phyloP scores from a whole-genome alignment of 352 stramenopile genomes.

The Blastocystis sp. region DNA sequence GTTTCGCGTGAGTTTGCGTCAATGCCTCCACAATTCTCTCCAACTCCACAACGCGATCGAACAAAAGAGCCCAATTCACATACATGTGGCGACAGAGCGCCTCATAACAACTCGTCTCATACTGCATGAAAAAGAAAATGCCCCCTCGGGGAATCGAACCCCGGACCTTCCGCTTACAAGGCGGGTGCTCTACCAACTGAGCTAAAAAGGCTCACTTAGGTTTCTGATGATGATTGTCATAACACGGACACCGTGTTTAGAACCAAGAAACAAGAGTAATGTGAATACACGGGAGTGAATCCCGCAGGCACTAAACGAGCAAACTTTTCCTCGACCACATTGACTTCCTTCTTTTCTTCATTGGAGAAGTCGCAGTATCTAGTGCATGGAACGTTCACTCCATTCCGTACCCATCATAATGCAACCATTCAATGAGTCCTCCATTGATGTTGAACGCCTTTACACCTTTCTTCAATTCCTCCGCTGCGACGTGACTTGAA shows the following conservation, averaged over 20 bases:
- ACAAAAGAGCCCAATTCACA: background rate
- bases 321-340: slow-evolving; percentile 24
- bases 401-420: background rate
- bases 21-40: background rate
- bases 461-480: slow-evolving; percentile 41
- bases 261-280: no score
- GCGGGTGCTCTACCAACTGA: slow-evolving; percentile 58
- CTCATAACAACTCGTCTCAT: background rate
- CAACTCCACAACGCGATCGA: background rate
- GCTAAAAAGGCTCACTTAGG: slow-evolving; percentile 49
- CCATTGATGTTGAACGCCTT: slow-evolving; percentile 50
- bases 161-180: slow-evolving; percentile 57
- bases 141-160: slow-evolving; percentile 56
- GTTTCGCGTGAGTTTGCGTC: background rate
- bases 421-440: slow-evolving; percentile 37
- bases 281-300: background rate
- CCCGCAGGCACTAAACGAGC: background rate
- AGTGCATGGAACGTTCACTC: background rate
- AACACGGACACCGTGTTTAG: no score
- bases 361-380: slow-evolving; percentile 38
- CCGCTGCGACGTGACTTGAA: background rate
- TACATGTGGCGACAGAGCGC: background rate
- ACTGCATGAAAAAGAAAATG: slow-evolving; percentile 14
- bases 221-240: no score
- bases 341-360: background rate